These are phyloP conservation scores for Neocallimastix lanati DNA, from an alignment of 192 early-diverging fungal species.

Conservation along the genomic window DNA sequence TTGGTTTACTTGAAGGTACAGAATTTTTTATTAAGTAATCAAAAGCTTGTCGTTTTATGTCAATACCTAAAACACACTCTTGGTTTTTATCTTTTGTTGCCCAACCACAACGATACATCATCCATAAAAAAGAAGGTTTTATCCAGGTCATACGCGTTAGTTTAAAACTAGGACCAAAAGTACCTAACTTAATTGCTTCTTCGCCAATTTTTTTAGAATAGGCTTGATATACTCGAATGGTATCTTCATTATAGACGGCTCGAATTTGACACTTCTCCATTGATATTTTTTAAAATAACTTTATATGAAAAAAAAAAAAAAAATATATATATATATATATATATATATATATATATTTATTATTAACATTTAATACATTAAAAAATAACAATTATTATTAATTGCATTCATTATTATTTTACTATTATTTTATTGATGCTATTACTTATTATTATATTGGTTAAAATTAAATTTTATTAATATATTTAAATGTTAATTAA, in stretches of 20 bases:
- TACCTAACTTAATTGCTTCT: neutral
- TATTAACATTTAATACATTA: too few species aligned
- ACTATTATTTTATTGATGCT: too few species aligned
- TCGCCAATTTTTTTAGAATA: conserved; percentile 2
- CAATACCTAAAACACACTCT: conserved; percentile 12
- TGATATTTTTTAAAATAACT: too few species aligned
- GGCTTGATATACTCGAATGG: conserved; percentile 6
- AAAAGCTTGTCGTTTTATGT: conserved; percentile 8
- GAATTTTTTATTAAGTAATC: conserved; percentile 7
- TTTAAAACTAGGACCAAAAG: conserved; percentile 8
- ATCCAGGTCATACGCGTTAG: conserved; percentile 23
- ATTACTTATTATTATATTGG: too few species aligned
- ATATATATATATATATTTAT: too few species aligned
- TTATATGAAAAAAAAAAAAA: too few species aligned
- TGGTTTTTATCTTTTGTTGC: conserved; percentile 14
- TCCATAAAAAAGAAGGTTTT: conserved; percentile 25
- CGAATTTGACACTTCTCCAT: conserved; percentile 1
- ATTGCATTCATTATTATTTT: too few species aligned
- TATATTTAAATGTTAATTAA: too few species aligned
- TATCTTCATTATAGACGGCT: conserved; percentile 2
- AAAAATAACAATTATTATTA: too few species aligned
- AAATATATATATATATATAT: too few species aligned
- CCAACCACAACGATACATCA: conserved; percentile 27
- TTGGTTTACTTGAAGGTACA: conserved; percentile 4
- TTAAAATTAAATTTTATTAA: too few species aligned